A percentile compares a stretch with the other conserved stretches of the same genome.
These are phyloP conservation scores for Rhododendron williamsianum DNA, from an alignment of 148 eudicot species.

Conservation along the genomic window DNA sequence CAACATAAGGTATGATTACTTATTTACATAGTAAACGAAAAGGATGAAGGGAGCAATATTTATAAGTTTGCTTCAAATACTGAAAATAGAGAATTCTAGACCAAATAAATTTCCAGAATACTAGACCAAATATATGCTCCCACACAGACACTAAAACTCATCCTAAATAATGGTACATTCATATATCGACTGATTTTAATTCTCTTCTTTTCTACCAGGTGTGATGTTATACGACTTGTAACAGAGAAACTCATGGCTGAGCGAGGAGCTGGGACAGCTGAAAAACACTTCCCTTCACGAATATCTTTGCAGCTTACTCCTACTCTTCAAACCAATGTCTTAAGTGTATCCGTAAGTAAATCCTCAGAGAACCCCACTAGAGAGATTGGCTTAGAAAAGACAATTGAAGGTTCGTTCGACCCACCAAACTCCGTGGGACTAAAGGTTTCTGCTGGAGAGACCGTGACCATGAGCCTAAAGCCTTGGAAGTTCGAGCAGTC, in stretches of 20 bases:
- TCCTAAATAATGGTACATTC: background rate
- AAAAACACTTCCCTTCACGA: constrained; percentile 90
- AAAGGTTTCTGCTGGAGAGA: constrained; percentile 47
- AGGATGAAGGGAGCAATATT: background rate
- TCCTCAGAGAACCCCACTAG: constrained; percentile 68
- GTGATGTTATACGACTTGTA: constrained; percentile 56
- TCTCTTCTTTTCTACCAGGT: constrained; percentile 35
- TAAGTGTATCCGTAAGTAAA: constrained; percentile 67
- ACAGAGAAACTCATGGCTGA: constrained; percentile 49
- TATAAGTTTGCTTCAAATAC: background rate
- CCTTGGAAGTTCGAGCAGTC: constrained; percentile 97
- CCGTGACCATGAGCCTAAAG: constrained; percentile 43
- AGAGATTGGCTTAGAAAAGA: constrained; percentile 49
- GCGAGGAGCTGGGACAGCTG: constrained; percentile 70
- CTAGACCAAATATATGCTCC: background rate
- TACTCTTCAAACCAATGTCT: constrained; percentile 37
- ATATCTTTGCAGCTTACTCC: constrained; percentile 75
- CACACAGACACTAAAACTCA: background rate
- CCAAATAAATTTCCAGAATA: background rate
- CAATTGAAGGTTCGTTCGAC: constrained; percentile 57
- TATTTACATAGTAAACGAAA: background rate
- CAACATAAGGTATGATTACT: constrained; percentile 67
- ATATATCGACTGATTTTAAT: background rate
- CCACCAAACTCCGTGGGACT: constrained; percentile 50
- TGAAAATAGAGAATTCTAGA: background rate